Conservation (phyloP, 257 asterid genomes). For the Lithospermum erythrorhizon region DNA sequence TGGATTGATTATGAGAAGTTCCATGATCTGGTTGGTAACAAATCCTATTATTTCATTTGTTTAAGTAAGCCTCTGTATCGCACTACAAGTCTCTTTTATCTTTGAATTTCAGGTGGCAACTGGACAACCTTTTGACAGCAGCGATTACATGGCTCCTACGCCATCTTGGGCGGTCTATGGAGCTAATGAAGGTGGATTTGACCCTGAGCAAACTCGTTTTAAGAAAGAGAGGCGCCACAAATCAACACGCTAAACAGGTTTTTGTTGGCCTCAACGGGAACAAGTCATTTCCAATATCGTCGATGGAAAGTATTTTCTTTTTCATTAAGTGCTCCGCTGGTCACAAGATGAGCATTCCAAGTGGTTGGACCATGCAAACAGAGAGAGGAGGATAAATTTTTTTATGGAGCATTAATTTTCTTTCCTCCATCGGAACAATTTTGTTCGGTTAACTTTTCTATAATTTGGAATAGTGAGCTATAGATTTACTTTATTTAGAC, state of each 20-base stretch:
- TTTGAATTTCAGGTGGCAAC: constrained; percentile 48
- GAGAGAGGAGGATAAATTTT: too few relatives aligned
- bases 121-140: constrained; percentile 59
- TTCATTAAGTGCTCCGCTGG: too few relatives aligned
- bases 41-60: background rate
- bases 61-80: background rate
- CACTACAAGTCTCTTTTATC: background rate
- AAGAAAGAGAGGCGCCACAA: constrained; percentile 77
- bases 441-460: background rate
- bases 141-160: constrained; percentile 84
- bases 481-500: too few relatives aligned
- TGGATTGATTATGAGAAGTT: constrained; percentile 98
- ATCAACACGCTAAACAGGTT: constrained; percentile 16
- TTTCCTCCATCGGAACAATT: background rate
- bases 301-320: background rate
- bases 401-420: background rate
- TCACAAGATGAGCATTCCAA: too few relatives aligned
- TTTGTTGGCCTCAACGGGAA: background rate
- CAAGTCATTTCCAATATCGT: background rate
- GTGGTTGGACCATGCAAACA: too few relatives aligned
- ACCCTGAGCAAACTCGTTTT: constrained; percentile 70
- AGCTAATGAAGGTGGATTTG: constrained; percentile 96
- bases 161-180: constrained; percentile 96
- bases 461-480: too few relatives aligned
- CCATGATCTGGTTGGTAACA: constrained; percentile 67